Evolutionary conservation across 345 rosid species (phyloP).

Genomic region (Arabidopsis arenosa): DNA sequence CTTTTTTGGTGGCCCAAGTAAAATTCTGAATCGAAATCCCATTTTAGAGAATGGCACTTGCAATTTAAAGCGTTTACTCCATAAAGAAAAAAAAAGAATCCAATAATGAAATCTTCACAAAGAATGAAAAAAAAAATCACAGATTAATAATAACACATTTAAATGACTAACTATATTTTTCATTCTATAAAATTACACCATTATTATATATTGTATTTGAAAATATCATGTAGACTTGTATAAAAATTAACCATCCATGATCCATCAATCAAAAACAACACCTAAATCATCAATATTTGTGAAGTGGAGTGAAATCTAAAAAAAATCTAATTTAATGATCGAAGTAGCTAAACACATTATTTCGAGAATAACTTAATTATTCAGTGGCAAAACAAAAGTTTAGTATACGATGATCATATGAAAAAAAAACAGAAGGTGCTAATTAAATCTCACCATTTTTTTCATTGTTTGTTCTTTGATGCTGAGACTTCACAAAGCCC

Average conservation of each 20-base stretch:
- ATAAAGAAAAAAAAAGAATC: too few species aligned
- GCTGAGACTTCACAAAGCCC: constrained; percentile 15
- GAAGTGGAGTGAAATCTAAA: not conserved
- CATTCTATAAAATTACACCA: not conserved
- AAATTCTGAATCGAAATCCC: not conserved
- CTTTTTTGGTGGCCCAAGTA: not conserved
- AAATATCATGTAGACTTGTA: not conserved
- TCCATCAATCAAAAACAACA: not conserved
- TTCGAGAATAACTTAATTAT: not conserved
- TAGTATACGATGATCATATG: not conserved
- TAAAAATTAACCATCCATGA: not conserved
- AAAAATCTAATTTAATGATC: not conserved
- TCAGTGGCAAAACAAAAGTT: constrained; percentile 13
- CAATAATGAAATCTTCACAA: too few species aligned
- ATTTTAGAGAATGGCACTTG: not conserved
- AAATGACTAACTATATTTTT: not conserved
- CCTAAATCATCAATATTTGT: not conserved
- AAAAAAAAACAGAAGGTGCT: not conserved
- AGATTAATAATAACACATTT: not conserved
- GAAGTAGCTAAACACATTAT: not conserved
- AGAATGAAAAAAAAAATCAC: not conserved
- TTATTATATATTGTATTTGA: not conserved
- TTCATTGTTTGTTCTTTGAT: not conserved
- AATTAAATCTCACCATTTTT: not conserved
- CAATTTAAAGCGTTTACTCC: not conserved